Evolutionary conservation across 129 eudicot genomes (phyloP), one percentile per base, ranked within the genome.

Genomic region (Saposhnikovia divaricata): DNA sequence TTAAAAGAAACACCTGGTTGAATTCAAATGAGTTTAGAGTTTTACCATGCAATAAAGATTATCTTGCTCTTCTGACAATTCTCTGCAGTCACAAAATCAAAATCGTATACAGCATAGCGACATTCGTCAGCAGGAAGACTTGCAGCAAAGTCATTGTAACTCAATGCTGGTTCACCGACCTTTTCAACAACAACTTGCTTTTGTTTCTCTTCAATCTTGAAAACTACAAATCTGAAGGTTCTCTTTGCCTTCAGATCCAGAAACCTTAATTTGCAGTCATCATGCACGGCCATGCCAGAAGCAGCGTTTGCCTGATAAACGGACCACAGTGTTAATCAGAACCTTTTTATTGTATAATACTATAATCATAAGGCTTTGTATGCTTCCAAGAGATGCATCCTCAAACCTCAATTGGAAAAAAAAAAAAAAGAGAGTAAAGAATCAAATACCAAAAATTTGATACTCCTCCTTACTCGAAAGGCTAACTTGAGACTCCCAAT

Each of bases 261-360:
- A 85, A 90, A 90, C 85, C 83, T 90, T 78, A 87, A 82, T 83
- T 87, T 90, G 83, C 94, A 90, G 48, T 90, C 94, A 77, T 87
- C 94, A n/a, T 87, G 91, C 84, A 90, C 93, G 74, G 91, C 93
- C 86, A 90, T 85, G 73, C 93, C 93, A 80, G 93, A 90, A 72
- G 76, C 76, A 8, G 76, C 76, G 76, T 72, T 72, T 8, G 76
- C 76, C 76, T 72, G 76, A 2, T 14, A 48, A 15, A 48, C 15
- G 55, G 55, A 48, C 19, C 5, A 48, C 15, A 15, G 3, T 48
- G 55, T 48, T 3, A 48, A 48, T 48, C 15, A 48, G 15, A 15
- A 15, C 55, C 21, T 14, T 48, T 4, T 48, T 48, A 14, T 15
- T 9, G 37, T 34, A 34, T 34, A 34, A 34, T 46, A 3, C 55